Evolutionary conservation across 352 stramenopile genomes (phyloP).

Genomic region (Phytophthora lateralis): DNA sequence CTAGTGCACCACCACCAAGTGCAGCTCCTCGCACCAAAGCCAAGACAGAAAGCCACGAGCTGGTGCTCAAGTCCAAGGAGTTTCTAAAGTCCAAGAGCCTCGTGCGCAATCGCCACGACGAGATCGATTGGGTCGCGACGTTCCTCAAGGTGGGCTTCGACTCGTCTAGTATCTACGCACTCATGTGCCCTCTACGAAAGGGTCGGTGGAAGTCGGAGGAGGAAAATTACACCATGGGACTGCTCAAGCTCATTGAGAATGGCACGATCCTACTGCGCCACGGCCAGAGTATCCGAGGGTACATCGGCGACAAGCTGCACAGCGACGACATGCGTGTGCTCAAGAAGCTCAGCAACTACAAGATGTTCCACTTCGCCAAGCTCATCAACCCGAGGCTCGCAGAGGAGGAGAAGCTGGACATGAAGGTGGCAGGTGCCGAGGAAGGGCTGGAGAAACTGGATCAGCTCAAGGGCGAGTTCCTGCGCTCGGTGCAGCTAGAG

Average conservation of each 20-base stretch:
- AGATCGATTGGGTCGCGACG: conserved; percentile 80
- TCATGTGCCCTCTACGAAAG: conserved; percentile 78
- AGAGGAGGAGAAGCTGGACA: conserved; percentile 59
- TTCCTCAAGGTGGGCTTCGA: conserved; percentile 81
- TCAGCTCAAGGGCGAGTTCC: conserved; percentile 68
- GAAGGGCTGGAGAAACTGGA: conserved; percentile 46
- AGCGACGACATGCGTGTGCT: conserved; percentile 86
- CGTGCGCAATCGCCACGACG: conserved; percentile 73
- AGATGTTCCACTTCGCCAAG: conserved; percentile 77
- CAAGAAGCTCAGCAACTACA: conserved; percentile 87
- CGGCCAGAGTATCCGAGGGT: conserved; percentile 71
- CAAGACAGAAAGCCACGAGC: conserved; percentile 25
- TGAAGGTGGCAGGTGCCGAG: conserved; percentile 35
- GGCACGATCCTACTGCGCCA: conserved; percentile 63
- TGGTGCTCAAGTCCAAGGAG: conserved; percentile 73
- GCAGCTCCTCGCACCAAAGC: neutral
- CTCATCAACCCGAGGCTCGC: conserved; percentile 64
- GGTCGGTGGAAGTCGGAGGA: conserved; percentile 78
- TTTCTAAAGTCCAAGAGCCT: conserved; percentile 63
- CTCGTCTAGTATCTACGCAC: conserved; percentile 70
- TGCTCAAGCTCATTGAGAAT: conserved; percentile 69
- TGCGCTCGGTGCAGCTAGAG: conserved; percentile 79
- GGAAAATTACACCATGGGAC: conserved; percentile 72
- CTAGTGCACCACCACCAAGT: neutral
- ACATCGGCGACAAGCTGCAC: conserved; percentile 78